phyloP scores from a whole-genome alignment of 768 basidiomycete species.

The Pulveroboletus frians region DNA sequence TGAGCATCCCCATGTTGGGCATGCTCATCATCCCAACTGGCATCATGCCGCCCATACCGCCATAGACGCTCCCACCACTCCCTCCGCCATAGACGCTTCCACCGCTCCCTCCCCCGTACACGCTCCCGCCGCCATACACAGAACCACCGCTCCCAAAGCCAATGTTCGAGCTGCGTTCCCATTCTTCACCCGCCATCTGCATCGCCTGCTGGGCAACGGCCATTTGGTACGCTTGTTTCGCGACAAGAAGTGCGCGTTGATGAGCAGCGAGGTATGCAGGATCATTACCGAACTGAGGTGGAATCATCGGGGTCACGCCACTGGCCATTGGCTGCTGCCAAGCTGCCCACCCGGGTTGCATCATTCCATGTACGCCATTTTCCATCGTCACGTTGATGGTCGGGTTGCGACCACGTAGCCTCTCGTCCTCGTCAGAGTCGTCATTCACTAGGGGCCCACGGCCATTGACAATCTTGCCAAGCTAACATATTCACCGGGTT shows the following conservation, averaged over 20 bases:
- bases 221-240: conserved; percentile 87
- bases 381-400: conserved; percentile 38
- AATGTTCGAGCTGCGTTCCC: conserved; percentile 72
- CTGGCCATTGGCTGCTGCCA: conserved; percentile 29
- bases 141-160: conserved; percentile 38
- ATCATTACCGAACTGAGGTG: conserved; percentile 42
- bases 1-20: conserved; percentile 36
- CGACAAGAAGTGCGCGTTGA: conserved; percentile 81
- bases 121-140: conserved; percentile 39
- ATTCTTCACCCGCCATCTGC: conserved; percentile 84
- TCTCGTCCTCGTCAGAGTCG: conserved; percentile 40
- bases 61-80: conserved; percentile 45
- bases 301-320: conserved; percentile 33
- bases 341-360: conserved; percentile 32
- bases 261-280: conserved; percentile 65
- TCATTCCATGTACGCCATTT: conserved; percentile 21
- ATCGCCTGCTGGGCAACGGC: conserved; percentile 89
- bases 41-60: conserved; percentile 32
- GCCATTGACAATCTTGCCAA: conserved; percentile 86
- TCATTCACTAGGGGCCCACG: conserved; percentile 56
- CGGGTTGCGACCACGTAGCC: conserved; percentile 10
- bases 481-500: conserved; percentile 37
- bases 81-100: conserved; percentile 32
- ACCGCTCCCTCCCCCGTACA: conserved; percentile 39
- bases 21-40: conserved; percentile 40